These are phyloP conservation scores for Pleurotus salmoneostramineus DNA, from an alignment of 768 basidiomycete species.

Conservation along the genomic window DNA sequence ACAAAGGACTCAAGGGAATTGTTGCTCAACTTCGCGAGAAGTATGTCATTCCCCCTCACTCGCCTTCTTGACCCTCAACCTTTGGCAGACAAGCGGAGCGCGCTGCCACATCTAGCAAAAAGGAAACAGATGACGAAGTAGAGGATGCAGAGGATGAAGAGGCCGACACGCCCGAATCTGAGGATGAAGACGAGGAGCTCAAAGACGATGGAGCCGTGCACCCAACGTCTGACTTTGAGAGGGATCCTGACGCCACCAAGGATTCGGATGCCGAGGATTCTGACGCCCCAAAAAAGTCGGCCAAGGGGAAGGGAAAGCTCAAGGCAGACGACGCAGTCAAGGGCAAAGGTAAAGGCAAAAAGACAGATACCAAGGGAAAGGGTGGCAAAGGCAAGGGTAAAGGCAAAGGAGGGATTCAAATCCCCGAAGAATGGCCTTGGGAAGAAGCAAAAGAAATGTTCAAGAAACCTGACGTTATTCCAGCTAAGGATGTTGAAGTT, in stretches of 20 bases:
- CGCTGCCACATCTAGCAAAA: conserved; percentile 34
- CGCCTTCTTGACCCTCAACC: background rate
- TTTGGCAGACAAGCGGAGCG: conserved; percentile 31
- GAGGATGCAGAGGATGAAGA: conserved; percentile 12
- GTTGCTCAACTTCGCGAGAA: conserved; percentile 78
- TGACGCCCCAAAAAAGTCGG: conserved; percentile 14
- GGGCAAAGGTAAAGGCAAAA: conserved; percentile 34
- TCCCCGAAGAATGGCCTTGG: conserved; percentile 98
- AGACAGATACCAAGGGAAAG: conserved; percentile 24
- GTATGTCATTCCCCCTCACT: conserved; percentile 28
- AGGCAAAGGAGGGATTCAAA: conserved; percentile 70
- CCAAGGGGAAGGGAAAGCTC: conserved; percentile 20
- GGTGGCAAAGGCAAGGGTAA: conserved; percentile 43
- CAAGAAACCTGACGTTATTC: conserved; percentile 82
- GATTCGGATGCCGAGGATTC: background rate
- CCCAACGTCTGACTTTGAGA: conserved; percentile 1
- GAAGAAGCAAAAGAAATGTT: conserved; percentile 92
- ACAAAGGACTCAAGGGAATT: conserved; percentile 67
- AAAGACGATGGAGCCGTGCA: background rate
- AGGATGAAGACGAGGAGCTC: conserved; percentile 13
- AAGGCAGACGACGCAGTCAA: conserved; percentile 35
- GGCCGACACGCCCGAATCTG: conserved; percentile 10
- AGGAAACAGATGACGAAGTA: conserved; percentile 19
- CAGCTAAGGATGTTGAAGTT: conserved; percentile 85
- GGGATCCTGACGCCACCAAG: background rate